These are phyloP conservation scores for Lactarius quietus DNA, from an alignment of 768 basidiomycete species.

Conservation along the genomic window DNA sequence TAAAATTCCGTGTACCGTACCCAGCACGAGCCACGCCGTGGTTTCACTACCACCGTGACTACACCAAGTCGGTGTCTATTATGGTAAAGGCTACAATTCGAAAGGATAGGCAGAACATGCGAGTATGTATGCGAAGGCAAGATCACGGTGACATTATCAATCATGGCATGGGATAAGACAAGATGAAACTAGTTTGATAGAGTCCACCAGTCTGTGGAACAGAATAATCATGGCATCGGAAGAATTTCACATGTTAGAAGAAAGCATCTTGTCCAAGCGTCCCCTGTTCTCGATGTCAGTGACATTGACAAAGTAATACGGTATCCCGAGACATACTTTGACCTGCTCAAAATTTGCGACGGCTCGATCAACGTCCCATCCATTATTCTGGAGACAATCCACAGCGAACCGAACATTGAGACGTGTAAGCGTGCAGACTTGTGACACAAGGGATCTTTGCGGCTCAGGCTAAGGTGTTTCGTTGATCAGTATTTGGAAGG, in stretches of 20 bases:
- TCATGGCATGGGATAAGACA: not conserved
- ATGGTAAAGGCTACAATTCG: conserved; percentile 6
- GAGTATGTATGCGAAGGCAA: conserved; percentile 6
- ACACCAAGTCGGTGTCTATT: not conserved
- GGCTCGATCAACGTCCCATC: conserved; percentile 79
- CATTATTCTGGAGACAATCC: conserved; percentile 83
- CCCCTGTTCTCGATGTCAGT: conserved; percentile 24
- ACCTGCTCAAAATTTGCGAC: conserved; percentile 85
- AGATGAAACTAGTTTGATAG: not conserved
- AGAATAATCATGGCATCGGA: not conserved
- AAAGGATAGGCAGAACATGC: conserved; percentile 6
- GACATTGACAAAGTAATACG: conserved; percentile 44
- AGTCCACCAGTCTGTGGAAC: not conserved
- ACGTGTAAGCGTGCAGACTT: conserved; percentile 68
- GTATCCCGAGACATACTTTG: conserved; percentile 60
- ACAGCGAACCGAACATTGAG: conserved; percentile 76
- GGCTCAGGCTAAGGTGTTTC: conserved; percentile 51
- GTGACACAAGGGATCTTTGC: conserved; percentile 66
- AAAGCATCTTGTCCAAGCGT: conserved; percentile 31
- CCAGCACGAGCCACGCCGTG: not conserved
- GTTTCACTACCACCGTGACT: not conserved
- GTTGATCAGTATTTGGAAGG: conserved; percentile 18
- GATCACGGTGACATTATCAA: conserved; percentile 15
- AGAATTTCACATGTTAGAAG: conserved; percentile 17
- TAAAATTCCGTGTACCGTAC: not conserved